Base-by-base conservation (phyloP, 768 basidiomycete genomes). In the Pleurotus djamor region DNA sequence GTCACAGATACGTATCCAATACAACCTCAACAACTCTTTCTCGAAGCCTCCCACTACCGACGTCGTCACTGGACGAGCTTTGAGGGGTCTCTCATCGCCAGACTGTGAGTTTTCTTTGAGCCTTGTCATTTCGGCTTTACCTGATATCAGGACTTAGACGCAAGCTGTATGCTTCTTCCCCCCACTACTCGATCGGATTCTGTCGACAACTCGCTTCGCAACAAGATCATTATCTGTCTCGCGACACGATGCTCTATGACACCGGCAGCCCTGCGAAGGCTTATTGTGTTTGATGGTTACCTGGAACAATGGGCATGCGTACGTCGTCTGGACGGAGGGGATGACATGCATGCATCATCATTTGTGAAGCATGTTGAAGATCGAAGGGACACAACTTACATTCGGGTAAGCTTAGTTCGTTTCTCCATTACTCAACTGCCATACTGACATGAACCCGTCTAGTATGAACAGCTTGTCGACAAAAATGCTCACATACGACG, bases 401-500 rank as follows among this genome's bases (percentile, higher is more conserved):
- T 77, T 14, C 55, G 68, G 45, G 75, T 77, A 64, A 14, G 71
- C 63, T 14, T 47, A 43, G 16, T 49, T 16, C 48, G 41, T 50
- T 47, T 57, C 35, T 43, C 50, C 14, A 49, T 47, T 56, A 2
- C 43, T 56, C 48, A 34, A 45, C 41, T 43, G 2, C 9, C n/a
- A 50, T 2, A 2, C 4, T 43, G 38, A 28, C 21, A 28, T n/a
- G 21, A 1, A 3, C 28, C 16, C 45, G 59, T 50, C 28, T 51
- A 76, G 75, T 76, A 76, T 61, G 67, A 73, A 45, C 43, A 68
- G 10, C 60, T 67, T 45, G 64, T 75, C 14, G 75, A 77, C 59
- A 60, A 41, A 35, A 59, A 70, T 57, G 65, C 68, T 4, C 57
- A 52, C 7, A 41, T 60, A 12, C 59, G 44, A 10, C 57, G 61